phyloP scores from a whole-genome alignment of 2,329 filamentous ascomycete species.

The Hypomyces perniciosus region DNA sequence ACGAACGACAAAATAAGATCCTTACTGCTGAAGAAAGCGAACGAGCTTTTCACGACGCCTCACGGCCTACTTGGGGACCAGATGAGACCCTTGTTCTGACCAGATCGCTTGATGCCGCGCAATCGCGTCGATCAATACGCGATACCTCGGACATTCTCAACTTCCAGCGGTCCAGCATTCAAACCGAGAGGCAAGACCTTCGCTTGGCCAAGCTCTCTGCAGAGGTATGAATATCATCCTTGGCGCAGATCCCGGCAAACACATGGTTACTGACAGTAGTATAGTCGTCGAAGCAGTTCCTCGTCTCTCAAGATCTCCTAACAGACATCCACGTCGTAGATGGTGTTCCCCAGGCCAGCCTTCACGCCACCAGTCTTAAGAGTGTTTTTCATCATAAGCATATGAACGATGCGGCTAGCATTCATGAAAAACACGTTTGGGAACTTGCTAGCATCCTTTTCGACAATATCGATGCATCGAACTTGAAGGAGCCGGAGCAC shows the following conservation, averaged over 20 bases:
- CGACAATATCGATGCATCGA: slow-evolving; percentile 52
- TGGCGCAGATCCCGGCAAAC: background rate
- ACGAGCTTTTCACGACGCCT: slow-evolving; percentile 62
- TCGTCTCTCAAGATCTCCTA: slow-evolving; percentile 49
- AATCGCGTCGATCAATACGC: slow-evolving; percentile 21
- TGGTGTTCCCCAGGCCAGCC: slow-evolving; percentile 53
- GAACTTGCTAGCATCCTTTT: slow-evolving; percentile 81
- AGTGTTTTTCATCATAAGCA: slow-evolving; percentile 37
- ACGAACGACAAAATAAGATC: slow-evolving; percentile 70
- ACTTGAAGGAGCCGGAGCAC: slow-evolving; percentile 33
- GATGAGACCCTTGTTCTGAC: slow-evolving; percentile 65
- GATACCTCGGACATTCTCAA: slow-evolving; percentile 26
- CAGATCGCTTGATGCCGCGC: slow-evolving; percentile 35
- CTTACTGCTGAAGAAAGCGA: slow-evolving; percentile 59
- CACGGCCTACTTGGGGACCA: slow-evolving; percentile 75
- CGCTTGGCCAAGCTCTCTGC: slow-evolving; percentile 58
- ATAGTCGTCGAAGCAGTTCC: slow-evolving; percentile 49
- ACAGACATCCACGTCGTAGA: slow-evolving; percentile 49
- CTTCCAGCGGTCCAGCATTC: slow-evolving; percentile 41
- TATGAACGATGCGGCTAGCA: slow-evolving; percentile 37
- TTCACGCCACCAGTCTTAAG: slow-evolving; percentile 33
- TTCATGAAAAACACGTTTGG: slow-evolving; percentile 75
- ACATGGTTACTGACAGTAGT: slow-evolving; percentile 14
- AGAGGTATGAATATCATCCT: slow-evolving; percentile 32
- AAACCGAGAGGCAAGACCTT: slow-evolving; percentile 59